Evolutionary conservation across 306 rosid genomes (phyloP).

Genomic region (Aeschynomene evenia): DNA sequence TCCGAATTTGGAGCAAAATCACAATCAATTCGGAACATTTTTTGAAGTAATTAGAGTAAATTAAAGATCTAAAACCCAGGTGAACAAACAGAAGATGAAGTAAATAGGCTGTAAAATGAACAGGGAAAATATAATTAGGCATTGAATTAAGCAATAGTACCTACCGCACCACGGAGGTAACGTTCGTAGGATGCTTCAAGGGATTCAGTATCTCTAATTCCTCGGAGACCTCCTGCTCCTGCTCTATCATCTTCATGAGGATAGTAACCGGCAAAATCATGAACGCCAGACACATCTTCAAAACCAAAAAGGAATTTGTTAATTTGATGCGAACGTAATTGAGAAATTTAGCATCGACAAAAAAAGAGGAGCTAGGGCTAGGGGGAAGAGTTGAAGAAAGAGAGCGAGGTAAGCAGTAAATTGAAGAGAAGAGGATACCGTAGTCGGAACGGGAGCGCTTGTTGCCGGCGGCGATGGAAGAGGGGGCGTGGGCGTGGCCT

Average conservation of each 20-base stretch:
- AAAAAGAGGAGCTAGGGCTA: neutral
- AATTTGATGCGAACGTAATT: conserved; percentile 27
- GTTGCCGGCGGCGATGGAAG: conserved; percentile 57
- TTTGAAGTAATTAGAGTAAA: neutral
- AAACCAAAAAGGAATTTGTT: conserved; percentile 36
- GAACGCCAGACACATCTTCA: conserved; percentile 68
- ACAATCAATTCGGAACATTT: neutral
- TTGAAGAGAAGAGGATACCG: conserved; percentile 44
- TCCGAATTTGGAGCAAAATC: neutral
- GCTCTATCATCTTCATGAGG: conserved; percentile 83
- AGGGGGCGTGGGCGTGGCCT: conserved; percentile 24
- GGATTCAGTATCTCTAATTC: conserved; percentile 81
- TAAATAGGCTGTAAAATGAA: neutral
- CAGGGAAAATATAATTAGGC: neutral
- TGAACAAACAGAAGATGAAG: conserved; percentile 2
- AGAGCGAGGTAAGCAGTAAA: conserved; percentile 31
- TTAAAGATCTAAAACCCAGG: conserved; percentile 11
- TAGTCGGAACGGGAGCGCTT: conserved; percentile 86
- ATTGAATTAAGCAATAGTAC: conserved; percentile 36
- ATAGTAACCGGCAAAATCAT: conserved; percentile 65
- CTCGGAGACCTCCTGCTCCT: conserved; percentile 61
- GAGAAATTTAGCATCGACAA: neutral
- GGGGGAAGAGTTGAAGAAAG: neutral
- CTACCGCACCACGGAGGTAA: conserved; percentile 87
- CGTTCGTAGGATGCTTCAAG: conserved; percentile 96